These are phyloP conservation scores for Drechslerella coelobrocha DNA, from an alignment of 2,329 filamentous ascomycete genomes.

Conservation along the genomic window DNA sequence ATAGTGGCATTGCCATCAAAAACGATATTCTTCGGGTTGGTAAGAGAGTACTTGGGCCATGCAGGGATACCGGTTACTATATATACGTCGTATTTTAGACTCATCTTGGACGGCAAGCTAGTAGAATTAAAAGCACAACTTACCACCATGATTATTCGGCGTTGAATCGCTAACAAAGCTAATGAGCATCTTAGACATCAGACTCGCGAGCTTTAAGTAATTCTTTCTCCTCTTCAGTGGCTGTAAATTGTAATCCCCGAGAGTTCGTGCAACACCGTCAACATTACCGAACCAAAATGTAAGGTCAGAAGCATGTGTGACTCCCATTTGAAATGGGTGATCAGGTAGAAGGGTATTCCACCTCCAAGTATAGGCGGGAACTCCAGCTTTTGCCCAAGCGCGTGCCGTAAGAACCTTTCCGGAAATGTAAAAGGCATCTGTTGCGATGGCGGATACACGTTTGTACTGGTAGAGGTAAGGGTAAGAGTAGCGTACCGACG, in stretches of 20 bases:
- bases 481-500: conserved; percentile 6
- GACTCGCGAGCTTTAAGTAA: conserved; percentile 4
- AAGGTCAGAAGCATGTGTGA: conserved; percentile 63
- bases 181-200: conserved; percentile 19
- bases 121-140: conserved; percentile 4
- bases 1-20: conserved; percentile 14
- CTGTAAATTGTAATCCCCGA: conserved; percentile 14
- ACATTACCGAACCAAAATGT: conserved; percentile 57
- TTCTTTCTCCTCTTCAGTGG: conserved; percentile 15
- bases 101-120: neutral
- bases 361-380: conserved; percentile 68
- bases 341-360: conserved; percentile 67
- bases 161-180: conserved; percentile 16
- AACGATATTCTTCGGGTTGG: conserved; percentile 13
- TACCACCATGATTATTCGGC: conserved; percentile 15
- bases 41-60: conserved; percentile 10
- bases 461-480: conserved; percentile 63
- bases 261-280: conserved; percentile 46
- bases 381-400: conserved; percentile 62
- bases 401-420: conserved; percentile 64
- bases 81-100: neutral
- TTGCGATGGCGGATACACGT: conserved; percentile 64
- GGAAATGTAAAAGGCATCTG: conserved; percentile 66
- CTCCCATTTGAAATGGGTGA: conserved; percentile 59
- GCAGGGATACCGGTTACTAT: conserved; percentile 12